A percentile compares a stretch with the other conserved stretches of the same genome.
Evolutionary conservation across 1,284 basidiomycete genomes (phyloP).

Genomic region (Ustilago crameri): DNA sequence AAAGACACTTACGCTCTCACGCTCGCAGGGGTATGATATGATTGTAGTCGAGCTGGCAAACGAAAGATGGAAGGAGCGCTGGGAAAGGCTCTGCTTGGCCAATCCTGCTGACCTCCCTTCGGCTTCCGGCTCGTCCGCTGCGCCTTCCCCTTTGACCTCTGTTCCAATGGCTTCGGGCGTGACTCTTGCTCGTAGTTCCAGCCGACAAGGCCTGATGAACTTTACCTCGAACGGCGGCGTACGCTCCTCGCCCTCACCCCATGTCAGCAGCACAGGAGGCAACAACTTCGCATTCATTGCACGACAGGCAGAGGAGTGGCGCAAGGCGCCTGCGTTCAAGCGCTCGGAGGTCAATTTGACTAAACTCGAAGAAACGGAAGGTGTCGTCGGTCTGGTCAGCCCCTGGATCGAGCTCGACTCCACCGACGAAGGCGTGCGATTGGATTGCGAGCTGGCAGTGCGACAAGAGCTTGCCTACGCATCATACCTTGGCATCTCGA

Average conservation of each 20-base stretch:
- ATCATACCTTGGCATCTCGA: conserved; percentile 86
- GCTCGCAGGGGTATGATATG: conserved; percentile 71
- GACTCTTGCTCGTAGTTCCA: conserved; percentile 52
- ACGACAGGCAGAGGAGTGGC: conserved; percentile 86
- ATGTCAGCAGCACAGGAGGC: conserved; percentile 9
- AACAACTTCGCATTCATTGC: conserved; percentile 32
- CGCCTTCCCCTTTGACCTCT: conserved; percentile 16
- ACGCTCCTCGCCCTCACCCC: conserved; percentile 26
- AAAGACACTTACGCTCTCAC: conserved; percentile 40
- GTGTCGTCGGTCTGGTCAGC: conserved; percentile 80
- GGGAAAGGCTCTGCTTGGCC: conserved; percentile 85
- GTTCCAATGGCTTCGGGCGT: conserved; percentile 23
- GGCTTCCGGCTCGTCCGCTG: conserved; percentile 11
- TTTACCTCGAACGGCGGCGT: conserved; percentile 11
- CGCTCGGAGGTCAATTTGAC: conserved; percentile 89
- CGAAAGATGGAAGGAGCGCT: conserved; percentile 83
- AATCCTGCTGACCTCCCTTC: conserved; percentile 52
- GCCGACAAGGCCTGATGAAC: conserved; percentile 45
- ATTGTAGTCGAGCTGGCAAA: conserved; percentile 89
- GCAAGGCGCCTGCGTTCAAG: conserved; percentile 81
- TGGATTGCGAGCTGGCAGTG: conserved; percentile 94
- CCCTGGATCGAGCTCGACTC: conserved; percentile 97
- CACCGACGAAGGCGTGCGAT: conserved; percentile 89
- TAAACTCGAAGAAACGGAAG: conserved; percentile 84
- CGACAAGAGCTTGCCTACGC: conserved; percentile 93